Percentiles rank a stretch among this genome's conserved stretches.
phyloP scores from a whole-genome alignment of 805 yeast species.

The Ogataea pilisensis region DNA sequence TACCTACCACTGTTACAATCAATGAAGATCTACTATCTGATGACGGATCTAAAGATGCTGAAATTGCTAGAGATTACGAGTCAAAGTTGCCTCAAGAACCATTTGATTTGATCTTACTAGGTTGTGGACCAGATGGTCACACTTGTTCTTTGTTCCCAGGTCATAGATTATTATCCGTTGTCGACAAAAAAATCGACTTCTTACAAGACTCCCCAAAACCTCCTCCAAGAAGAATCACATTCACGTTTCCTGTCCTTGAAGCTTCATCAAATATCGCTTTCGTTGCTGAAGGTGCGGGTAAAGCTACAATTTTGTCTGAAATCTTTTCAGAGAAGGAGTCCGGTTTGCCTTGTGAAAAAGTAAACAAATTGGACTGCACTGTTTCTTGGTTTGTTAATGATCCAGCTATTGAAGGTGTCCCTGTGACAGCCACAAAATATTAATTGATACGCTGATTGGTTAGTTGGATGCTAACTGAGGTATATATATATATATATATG shows the following conservation, averaged over 20 bases:
- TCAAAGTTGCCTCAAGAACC: conserved; percentile 44
- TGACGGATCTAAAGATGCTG: conserved; percentile 45
- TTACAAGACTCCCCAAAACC: conserved; percentile 88
- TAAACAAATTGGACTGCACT: conserved; percentile 53
- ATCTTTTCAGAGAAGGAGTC: conserved; percentile 51
- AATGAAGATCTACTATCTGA: conserved; percentile 58
- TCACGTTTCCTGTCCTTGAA: conserved; percentile 74
- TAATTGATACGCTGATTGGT: too few species aligned
- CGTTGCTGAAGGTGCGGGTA: conserved; percentile 87
- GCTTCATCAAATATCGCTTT: conserved; percentile 58
- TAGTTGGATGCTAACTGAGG: too few species aligned
- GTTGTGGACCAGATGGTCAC: conserved; percentile 96
- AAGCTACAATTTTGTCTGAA: conserved; percentile 63
- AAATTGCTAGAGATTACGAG: conserved; percentile 63
- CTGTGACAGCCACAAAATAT: conserved; percentile 18
- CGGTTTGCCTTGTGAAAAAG: conserved; percentile 68
- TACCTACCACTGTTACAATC: conserved; percentile 64
- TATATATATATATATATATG: too few species aligned
- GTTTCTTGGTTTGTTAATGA: conserved; percentile 83
- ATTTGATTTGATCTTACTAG: conserved; percentile 69
- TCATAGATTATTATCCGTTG: conserved; percentile 61
- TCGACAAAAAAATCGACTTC: conserved; percentile 48
- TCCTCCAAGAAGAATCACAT: conserved; percentile 86
- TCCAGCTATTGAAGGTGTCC: conserved; percentile 67
- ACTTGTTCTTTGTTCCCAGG: conserved; percentile 92